Evolutionary conservation across 2,329 filamentous ascomycete genomes (phyloP).

Genomic region (Penicillium sp.): DNA sequence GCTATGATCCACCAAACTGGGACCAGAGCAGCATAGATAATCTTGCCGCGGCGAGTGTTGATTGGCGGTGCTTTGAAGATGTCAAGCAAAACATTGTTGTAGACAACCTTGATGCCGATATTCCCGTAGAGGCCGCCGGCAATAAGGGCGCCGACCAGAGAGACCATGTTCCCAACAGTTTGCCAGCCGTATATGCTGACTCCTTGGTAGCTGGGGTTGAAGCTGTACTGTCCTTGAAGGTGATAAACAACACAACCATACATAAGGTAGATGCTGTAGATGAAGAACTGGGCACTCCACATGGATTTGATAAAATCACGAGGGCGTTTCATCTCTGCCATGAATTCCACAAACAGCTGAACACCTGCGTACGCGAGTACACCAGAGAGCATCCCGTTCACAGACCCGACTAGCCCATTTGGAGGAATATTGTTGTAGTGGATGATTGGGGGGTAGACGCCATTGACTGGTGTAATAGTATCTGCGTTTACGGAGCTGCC

Average conservation of each 20-base stretch:
- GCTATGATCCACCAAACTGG: conserved; percentile 48
- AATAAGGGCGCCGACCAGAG: conserved; percentile 33
- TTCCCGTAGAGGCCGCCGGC: conserved; percentile 42
- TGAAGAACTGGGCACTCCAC: conserved; percentile 48
- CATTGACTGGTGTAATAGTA: conserved; percentile 29
- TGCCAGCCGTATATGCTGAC: conserved; percentile 36
- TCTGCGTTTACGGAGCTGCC: conserved; percentile 23
- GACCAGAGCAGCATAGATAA: conserved; percentile 36
- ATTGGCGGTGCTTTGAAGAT: conserved; percentile 43
- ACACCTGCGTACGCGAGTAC: conserved; percentile 60
- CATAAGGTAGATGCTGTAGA: conserved; percentile 49
- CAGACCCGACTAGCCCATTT: conserved; percentile 42
- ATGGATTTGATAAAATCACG: conserved; percentile 51
- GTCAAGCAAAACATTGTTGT: conserved; percentile 46
- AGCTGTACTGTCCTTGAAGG: conserved; percentile 49
- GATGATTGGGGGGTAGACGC: conserved; percentile 33
- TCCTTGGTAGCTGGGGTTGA: conserved; percentile 26
- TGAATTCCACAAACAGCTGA: conserved; percentile 57
- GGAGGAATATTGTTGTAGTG: conserved; percentile 46
- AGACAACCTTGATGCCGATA: conserved; percentile 45
- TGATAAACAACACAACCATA: conserved; percentile 50
- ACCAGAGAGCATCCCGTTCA: conserved; percentile 54
- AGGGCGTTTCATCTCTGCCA: conserved; percentile 54
- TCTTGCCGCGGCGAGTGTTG: conserved; percentile 39
- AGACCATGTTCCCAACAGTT: conserved; percentile 32